Base-by-base conservation (phyloP, 805 yeast genomes). In the Barnettozyma siamensis region DNA sequence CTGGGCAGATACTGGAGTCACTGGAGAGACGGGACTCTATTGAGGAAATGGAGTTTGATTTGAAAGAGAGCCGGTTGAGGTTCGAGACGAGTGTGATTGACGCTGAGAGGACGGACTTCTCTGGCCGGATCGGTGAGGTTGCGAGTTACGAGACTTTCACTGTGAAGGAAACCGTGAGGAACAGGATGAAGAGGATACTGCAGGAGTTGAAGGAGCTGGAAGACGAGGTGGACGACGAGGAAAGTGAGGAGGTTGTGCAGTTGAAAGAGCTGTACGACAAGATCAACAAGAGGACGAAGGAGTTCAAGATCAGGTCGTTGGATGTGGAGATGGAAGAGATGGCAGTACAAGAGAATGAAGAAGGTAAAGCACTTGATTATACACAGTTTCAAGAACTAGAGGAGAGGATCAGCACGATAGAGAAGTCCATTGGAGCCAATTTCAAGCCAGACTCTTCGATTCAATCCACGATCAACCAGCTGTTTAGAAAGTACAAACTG, bases 141-240 rank as follows among this genome's bases (percentile, higher is more conserved):
- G 50, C 51, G 60, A 69, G 68, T 64, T 54, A 50, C 34, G 71
- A 34, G 47, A 55, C 43, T 31, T 65, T 31, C 41, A 48, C 38
- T 44, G 55, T 56, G 11, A 56, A 51, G 20, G 76, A 72, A 46
- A 64, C 72, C 1, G 47, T 50, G 17, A 65, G 55, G 27, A 70
- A 69, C 53, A 64, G 59, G 44, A 38, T 72, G 28, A 58, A 58
- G 7, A 45, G 76, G 33, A 63, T 72, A 23, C 48, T 58, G 6
- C 49, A 56, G 11, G 77, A 72, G 42, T 43, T 72, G 32, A 57
- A 57, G n/a, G 72, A 67, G 41, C 43, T 70, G 2, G 50, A 58
- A 35, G 41, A 49, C 5, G 54, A 47, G 16, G 41, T 52, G 9
- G 36, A 45, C 17, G 50, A 46, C 3, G 48, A 49, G 12, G 45